Conservation (phyloP, 169 alveolate genomes). For the Theileria equi region DNA sequence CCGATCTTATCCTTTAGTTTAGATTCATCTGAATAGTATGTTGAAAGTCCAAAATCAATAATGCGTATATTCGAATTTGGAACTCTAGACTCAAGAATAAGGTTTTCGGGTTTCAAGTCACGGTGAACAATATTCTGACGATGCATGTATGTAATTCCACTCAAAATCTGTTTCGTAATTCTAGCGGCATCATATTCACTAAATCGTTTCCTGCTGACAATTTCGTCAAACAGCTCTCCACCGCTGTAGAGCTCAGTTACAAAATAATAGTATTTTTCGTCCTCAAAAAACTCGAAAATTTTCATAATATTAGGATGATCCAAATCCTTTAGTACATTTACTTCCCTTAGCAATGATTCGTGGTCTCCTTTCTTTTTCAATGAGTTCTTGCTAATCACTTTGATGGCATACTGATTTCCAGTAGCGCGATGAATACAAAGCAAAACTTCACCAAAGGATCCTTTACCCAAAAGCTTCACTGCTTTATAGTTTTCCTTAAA, state of each 20-base stretch:
- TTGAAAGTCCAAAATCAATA: constrained; percentile 93
- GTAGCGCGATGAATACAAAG: constrained; percentile 84
- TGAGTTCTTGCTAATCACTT: constrained; percentile 84
- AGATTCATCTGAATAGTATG: constrained; percentile 83
- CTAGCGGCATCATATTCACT: constrained; percentile 91
- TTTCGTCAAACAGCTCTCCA: constrained; percentile 93
- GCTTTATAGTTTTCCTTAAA: constrained; percentile 83
- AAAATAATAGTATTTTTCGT: constrained; percentile 80
- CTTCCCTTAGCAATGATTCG: constrained; percentile 82
- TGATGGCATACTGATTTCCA: constrained; percentile 86
- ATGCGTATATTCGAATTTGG: constrained; percentile 85
- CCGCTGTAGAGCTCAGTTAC: constrained; percentile 92
- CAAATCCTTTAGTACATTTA: constrained; percentile 78
- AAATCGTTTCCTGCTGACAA: constrained; percentile 85
- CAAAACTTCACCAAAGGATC: constrained; percentile 90
- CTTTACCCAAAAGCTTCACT: constrained; percentile 86
- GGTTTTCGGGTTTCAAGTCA: constrained; percentile 87
- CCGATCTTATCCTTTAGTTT: constrained; percentile 92
- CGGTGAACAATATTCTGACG: constrained; percentile 85
- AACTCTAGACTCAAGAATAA: constrained; percentile 82
- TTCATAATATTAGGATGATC: constrained; percentile 90
- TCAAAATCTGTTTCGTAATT: constrained; percentile 85
- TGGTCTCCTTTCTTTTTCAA: constrained; percentile 83
- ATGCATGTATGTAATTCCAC: constrained; percentile 91
- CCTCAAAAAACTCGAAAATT: constrained; percentile 86